Evolutionary conservation across 352 stramenopile genomes (phyloP), one percentile per base, ranked within the genome.

Genomic region (Phytophthora pluvialis): DNA sequence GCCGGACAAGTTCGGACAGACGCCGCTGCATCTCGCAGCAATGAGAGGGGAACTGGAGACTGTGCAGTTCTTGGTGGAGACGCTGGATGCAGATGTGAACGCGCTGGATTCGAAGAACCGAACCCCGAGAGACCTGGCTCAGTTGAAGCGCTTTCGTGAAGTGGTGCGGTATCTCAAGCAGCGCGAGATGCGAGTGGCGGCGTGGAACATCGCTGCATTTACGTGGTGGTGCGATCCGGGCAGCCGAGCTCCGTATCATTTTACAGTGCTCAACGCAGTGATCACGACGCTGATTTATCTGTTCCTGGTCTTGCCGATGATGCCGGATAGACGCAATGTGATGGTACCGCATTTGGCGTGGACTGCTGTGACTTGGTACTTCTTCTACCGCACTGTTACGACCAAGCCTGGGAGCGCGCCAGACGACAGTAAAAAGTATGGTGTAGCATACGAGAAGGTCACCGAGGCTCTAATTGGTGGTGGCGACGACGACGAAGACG

Each of bases 1-100:
- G 5, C 76, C 81, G 8, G 88, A 96, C 42, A 68, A 72, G 1
- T 96, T 86, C 53, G 86, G 88, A 1, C 86, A 94, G 69, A 93
- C 83, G n/a, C 88, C 88, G 11, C 53, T 96, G 64, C 88, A 96
- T 57, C 77, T 96, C 28, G 88, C 88, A 5, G 84, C 88, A 0
- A 91, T 92, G 80, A 75, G 84, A 18, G 88, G 87, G 3, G 77
- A 92, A 43, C 68, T 91, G 9, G 65, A 66, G 2, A 90, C 80
- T 0, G 86, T 96, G 10, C 78, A 94, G 66, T 96, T 85, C 56
- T 68, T 96, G 0, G 80, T 94, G 1, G 83, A 95, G 67, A 86
- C 88, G 44, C 67, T 94, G 28, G 83, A 95, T 44, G 84, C 77
- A 10, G 73, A 90, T 53, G 48, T 93, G 18, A 42, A 66, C 0